Percentiles rank a stretch among this genome's conserved stretches.
Evolutionary conservation across 1,284 basidiomycete genomes (phyloP).

Genomic region (Rhizoctonia solani): DNA sequence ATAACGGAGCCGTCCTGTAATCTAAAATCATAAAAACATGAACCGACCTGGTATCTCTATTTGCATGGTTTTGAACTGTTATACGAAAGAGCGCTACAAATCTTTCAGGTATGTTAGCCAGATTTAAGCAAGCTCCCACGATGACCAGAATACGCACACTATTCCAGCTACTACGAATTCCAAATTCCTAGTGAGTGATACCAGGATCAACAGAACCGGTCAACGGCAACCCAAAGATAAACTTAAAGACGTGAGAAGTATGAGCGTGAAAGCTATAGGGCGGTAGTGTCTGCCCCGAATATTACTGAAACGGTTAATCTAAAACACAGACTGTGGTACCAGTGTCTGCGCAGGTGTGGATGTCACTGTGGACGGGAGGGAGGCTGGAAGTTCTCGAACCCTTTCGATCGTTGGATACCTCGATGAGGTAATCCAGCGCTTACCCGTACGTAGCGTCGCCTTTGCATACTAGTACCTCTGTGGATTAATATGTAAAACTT

Average conservation of each 20-base stretch:
- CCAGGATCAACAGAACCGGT: no score
- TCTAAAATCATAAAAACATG: not conserved
- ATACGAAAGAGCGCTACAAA: not conserved
- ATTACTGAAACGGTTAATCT: not conserved
- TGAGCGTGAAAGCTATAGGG: no score
- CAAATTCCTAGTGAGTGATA: no score
- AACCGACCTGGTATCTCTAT: slow-evolving; percentile 77
- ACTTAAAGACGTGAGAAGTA: no score
- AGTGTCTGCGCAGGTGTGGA: not conserved
- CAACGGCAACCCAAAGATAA: no score
- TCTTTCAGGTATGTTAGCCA: not conserved
- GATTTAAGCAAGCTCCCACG: not conserved
- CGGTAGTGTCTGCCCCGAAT: no score
- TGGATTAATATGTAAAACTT: not conserved
- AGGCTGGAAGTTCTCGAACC: not conserved
- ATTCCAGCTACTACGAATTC: no score
- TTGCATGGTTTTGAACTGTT: slow-evolving; percentile 50
- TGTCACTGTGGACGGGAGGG: not conserved
- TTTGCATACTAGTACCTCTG: not conserved
- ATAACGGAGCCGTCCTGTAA: not conserved
- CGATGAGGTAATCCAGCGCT: not conserved
- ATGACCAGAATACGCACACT: not conserved
- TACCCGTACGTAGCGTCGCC: not conserved
- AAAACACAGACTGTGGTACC: not conserved
- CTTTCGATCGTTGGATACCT: not conserved